Percentiles rank a stretch among this genome's conserved stretches.
phyloP scores from a whole-genome alignment of 2,329 filamentous ascomycete genomes.

The Fusarium zealandicum region DNA sequence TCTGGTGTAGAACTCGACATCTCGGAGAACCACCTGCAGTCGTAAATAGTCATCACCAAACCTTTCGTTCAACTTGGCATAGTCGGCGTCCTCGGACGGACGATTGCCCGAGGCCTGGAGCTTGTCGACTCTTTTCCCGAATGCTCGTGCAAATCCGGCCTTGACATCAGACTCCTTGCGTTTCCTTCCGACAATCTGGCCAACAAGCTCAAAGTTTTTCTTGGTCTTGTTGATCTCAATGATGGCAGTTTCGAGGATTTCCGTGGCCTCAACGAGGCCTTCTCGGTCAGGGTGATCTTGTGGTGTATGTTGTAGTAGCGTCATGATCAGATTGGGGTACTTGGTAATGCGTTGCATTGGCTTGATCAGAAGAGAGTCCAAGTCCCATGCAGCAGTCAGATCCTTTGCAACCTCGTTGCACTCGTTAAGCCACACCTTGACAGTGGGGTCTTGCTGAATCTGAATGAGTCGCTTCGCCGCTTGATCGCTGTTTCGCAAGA shows the following conservation, averaged over 20 bases:
- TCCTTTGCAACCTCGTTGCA: constrained; percentile 93
- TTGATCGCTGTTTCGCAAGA: constrained; percentile 68
- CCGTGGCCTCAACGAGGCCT: constrained; percentile 63
- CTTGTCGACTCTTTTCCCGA: constrained; percentile 88
- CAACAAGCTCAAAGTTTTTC: constrained; percentile 91
- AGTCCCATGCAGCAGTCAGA: constrained; percentile 90
- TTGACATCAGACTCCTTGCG: constrained; percentile 89
- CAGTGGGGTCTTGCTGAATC: constrained; percentile 69
- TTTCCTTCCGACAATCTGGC: constrained; percentile 84
- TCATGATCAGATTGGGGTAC: constrained; percentile 85
- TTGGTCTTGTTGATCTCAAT: constrained; percentile 94
- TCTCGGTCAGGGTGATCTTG: constrained; percentile 82
- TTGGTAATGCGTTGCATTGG: constrained; percentile 94
- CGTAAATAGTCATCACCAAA: constrained; percentile 94
- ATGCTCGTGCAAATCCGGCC: constrained; percentile 84
- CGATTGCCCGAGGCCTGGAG: constrained; percentile 69
- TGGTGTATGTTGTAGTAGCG: constrained; percentile 81
- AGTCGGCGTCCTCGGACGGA: constrained; percentile 80
- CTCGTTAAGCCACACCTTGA: constrained; percentile 87
- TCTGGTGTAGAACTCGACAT: constrained; percentile 92
- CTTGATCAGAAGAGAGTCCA: constrained; percentile 96
- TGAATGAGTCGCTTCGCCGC: constrained; percentile 67
- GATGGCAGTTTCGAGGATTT: constrained; percentile 68
- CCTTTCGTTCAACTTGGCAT: constrained; percentile 80
- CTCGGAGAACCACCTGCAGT: constrained; percentile 88